Evolutionary conservation across 768 basidiomycete genomes (phyloP), one percentile per base, ranked within the genome.

Genomic region (Tulasnella sp.): DNA sequence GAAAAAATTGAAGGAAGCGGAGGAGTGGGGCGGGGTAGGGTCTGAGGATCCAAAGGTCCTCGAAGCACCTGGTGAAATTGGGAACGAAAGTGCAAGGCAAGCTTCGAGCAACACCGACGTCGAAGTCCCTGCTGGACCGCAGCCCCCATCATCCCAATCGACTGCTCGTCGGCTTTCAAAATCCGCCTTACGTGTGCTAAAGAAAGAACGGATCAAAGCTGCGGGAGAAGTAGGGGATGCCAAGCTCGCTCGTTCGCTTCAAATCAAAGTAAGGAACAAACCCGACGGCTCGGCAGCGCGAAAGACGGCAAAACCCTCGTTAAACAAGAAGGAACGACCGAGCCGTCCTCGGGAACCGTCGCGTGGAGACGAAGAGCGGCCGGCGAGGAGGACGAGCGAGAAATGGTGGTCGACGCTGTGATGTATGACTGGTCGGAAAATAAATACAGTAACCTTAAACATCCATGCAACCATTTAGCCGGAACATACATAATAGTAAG

Each of bases 331-430:
- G 14, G 62, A 68, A 34, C 31, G 27, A 68, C 27, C 62, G 18
- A 68, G 31, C 27, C 62, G 27, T 27, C 27, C 31, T 74, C 73
- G 14, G 5, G 73, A 31, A 16, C 16, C n/a, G 10, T 38, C 19
- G 6, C n/a, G 71, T 72, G 36, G 42, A 36, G 46, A 34, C 9
- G 73, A 74, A 38, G 34, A 40, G 38, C 73, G 73, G 12, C 73
- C 27, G 19, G 73, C 39, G 46, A 74, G 73, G 12, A n/a, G 73
- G 39, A 74, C 73, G 73, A 38, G 73, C 14, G 73, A 74, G 38
- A 74, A 74, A 38, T 74, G 73, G 73, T 74, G 73, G 73, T 1
- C 73, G 46, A 74, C 73, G 31, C 34, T 74, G 38, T 40, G 73
- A 48, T n/a, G 38, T 34, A 31, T 16, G 46, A 12, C n/a, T 39